A percentile compares a stretch with the other conserved stretches of the same genome.
Evolutionary conservation across 805 yeast species (phyloP).

Genomic region (Hanseniaspora pseudoguilliermondii): DNA sequence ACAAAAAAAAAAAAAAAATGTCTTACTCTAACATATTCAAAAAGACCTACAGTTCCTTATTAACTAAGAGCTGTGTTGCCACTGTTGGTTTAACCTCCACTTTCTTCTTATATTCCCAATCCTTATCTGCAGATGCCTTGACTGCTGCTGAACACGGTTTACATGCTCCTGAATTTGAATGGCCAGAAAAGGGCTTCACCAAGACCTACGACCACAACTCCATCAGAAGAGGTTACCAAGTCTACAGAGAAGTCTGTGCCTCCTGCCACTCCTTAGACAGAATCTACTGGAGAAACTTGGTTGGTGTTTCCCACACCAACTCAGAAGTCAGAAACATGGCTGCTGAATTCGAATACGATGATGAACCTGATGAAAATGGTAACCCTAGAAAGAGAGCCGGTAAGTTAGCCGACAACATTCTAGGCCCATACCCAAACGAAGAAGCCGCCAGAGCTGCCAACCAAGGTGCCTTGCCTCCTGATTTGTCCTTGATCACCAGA

Average conservation of each 20-base stretch:
- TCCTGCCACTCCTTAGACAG: slow-evolving; percentile 95
- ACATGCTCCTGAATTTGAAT: slow-evolving; percentile 83
- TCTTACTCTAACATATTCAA: slow-evolving; percentile 12
- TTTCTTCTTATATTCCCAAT: slow-evolving; percentile 68
- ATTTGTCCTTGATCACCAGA: slow-evolving; percentile 89
- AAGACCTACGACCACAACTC: slow-evolving; percentile 87
- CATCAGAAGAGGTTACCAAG: slow-evolving; percentile 97
- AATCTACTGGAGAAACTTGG: slow-evolving; percentile 96
- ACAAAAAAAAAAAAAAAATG: slow-evolving; percentile 6
- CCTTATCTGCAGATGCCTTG: slow-evolving; percentile 85
- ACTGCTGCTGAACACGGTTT: slow-evolving; percentile 98
- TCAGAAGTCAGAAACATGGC: slow-evolving; percentile 85
- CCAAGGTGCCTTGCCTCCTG: slow-evolving; percentile 98
- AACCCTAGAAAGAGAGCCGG: slow-evolving; percentile 97
- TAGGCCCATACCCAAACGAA: slow-evolving; percentile 92
- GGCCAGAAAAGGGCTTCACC: slow-evolving; percentile 92
- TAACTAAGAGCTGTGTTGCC: slow-evolving; percentile 33
- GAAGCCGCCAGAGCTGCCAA: slow-evolving; percentile 99
- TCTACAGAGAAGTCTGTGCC: slow-evolving; percentile 96
- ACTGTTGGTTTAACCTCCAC: slow-evolving; percentile 66
- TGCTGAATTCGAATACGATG: slow-evolving; percentile 94
- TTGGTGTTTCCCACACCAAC: slow-evolving; percentile 89
- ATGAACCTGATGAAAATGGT: slow-evolving; percentile 97
- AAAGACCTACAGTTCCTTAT: slow-evolving; percentile 11
- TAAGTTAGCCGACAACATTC: slow-evolving; percentile 88